Base-by-base conservation (phyloP, 768 basidiomycete genomes). In the Kwoniella sp. region DNA sequence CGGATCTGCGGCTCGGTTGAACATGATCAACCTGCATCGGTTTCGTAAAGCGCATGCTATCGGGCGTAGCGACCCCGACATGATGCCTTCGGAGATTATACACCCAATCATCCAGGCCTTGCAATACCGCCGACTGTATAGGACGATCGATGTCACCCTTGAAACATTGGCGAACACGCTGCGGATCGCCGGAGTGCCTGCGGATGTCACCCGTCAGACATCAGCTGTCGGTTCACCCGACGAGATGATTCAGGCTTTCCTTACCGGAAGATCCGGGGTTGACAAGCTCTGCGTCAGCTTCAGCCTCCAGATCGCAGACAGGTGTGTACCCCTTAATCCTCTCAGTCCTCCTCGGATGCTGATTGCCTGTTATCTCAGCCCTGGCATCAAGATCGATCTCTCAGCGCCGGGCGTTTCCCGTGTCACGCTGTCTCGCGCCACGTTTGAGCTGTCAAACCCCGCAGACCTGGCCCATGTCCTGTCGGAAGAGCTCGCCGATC, bases 41-140 rank as follows among this genome's bases (percentile, higher is more conserved):
- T 38, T 46, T 10, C 53, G 69, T 3, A 70, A 70, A 39, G 40
- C 41, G 43, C 27, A 32, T 19, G 25, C 25, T 20, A 23, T n/a
- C 48, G 5, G 14, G 10, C 28, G 11, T 12, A 20, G n/a, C 37
- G 6, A 38, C 19, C 9, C 8, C 37, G 15, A 26, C 29, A 50
- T 14, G 31, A 14, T 49, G 12, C 20, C 31, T 5, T 45, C 56
- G n/a, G 22, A 43, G 11, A 52, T 70, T 7, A 46, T 67, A 1
- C 28, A 53, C 15, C 65, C 65, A 4, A 50, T 65, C 23, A 17
- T 65, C 6, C 55, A 65, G 19, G 46, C 62, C 3, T 19, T 70
- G 36, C 48, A 45, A 9, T 69, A 59, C 39, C 43, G 45, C 1
- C 39, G 46, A 10, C 31, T 48, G 17, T 27, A 44, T n/a, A 20